phyloP scores from a whole-genome alignment of 306 rosid species.

The Fragaria vesca region DNA sequence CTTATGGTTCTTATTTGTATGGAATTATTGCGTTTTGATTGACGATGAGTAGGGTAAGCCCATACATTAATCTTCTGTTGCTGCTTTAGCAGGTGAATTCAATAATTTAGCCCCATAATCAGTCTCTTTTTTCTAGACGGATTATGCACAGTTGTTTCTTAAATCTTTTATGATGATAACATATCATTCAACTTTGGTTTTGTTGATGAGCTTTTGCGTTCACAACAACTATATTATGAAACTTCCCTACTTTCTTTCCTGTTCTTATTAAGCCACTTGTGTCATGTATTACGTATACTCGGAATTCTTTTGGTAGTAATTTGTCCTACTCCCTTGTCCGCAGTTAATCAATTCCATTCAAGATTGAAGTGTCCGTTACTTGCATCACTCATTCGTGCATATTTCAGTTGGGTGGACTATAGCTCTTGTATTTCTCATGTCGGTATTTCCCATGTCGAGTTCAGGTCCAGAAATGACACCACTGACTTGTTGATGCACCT shows the following conservation, averaged over 20 bases:
- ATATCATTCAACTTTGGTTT: neutral
- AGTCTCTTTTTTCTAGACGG: neutral
- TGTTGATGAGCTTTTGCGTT: neutral
- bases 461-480: too few relatives aligned
- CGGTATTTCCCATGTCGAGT: too few relatives aligned
- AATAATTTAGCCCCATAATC: neutral
- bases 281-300: neutral
- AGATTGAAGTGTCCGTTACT: neutral
- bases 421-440: too few relatives aligned
- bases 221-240: neutral
- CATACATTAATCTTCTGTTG: neutral
- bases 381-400: too few relatives aligned
- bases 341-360: neutral
- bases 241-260: neutral
- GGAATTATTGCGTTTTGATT: conserved; percentile 3
- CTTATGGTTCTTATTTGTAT: neutral
- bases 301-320: neutral
- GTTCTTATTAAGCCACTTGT: neutral
- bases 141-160: neutral
- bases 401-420: too few relatives aligned
- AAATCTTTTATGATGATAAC: neutral
- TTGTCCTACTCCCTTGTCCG: conserved; percentile 1
- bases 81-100: conserved; percentile 12
- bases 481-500: too few relatives aligned
- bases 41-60: conserved; percentile 2